Base-by-base conservation (phyloP, 2,329 filamentous ascomycete genomes). In the Cercospora brassicicola region DNA sequence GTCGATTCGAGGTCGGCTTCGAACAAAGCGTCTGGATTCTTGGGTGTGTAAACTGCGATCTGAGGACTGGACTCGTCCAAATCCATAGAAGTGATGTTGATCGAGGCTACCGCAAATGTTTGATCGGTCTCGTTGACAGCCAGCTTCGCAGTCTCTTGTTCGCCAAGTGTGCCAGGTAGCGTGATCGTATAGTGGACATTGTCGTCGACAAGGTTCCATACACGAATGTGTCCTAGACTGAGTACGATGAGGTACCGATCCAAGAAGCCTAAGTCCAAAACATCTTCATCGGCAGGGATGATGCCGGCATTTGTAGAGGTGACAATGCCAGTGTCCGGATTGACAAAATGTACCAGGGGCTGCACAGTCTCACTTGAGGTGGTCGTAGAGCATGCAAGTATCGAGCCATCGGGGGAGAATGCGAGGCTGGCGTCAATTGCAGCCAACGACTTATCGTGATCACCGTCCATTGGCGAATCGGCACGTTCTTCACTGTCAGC, bases 171-270 rank as follows among this genome's bases (percentile, higher is more conserved):
- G 68, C 75, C 78, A n/a, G 78, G 45, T 80, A 93, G 81, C 28
- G 85, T 81, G 61, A 91, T 83, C 59, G 87, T 88, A 75, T 90
- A 93, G 39, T 87, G 86, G 57, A 94, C 84, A 73, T 90, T 86
- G 74, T 96, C 91, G 61, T 89, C 85, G 7, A 98, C 91, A 10
- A 96, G 86, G 78, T 99, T 91, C 84, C 93, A 97, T 39, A 97
- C 89, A 48, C 88, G 84, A 8, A 97, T 84, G 30, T 88, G 86
- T 53, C 90, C 85, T 0, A 90, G 85, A 0, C 92, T 92, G 1
- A 97, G 82, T 56, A 91, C 86, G 66, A 98, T 84, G 18, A 99
- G 81, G 75, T 90, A 90, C 26, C 89, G 89, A 2, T 89, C 90
- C 2, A 95, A 80, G 63, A 96, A 90, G 4, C 85, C 88, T 31